Conservation (phyloP, 2,329 filamentous ascomycete species). For the Stachybotrys chlorohalonatus region DNA sequence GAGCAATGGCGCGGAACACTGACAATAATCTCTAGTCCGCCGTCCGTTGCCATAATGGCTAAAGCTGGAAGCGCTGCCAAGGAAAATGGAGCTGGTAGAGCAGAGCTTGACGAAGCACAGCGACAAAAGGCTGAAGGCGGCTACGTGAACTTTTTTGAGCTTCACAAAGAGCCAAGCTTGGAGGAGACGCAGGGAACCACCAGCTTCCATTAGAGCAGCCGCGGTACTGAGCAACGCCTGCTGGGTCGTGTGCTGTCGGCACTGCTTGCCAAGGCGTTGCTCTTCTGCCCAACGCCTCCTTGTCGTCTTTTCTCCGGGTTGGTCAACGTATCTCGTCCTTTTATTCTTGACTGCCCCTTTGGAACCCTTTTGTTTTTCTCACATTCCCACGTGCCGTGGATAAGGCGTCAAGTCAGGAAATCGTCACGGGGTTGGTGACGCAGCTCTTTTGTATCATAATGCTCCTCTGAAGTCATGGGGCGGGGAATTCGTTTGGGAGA, state of each 20-base stretch:
- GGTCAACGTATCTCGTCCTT: too few relatives aligned
- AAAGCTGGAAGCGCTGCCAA: slow-evolving; percentile 28
- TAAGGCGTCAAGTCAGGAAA: background rate
- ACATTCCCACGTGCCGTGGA: background rate
- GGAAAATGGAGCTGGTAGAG: slow-evolving; percentile 32
- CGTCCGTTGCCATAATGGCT: slow-evolving; percentile 33
- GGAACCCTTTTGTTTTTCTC: background rate
- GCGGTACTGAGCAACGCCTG: background rate
- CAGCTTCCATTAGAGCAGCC: slow-evolving; percentile 37
- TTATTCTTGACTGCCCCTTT: too few relatives aligned
- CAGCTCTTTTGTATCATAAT: slow-evolving; percentile 6
- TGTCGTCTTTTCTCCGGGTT: too few relatives aligned
- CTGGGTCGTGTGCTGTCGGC: too few relatives aligned
- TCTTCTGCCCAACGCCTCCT: too few relatives aligned
- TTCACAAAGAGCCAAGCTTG: slow-evolving; percentile 35
- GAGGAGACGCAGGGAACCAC: slow-evolving; percentile 37
- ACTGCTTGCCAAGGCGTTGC: too few relatives aligned
- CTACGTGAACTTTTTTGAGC: slow-evolving; percentile 44
- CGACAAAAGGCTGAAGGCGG: slow-evolving; percentile 40
- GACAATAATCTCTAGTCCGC: slow-evolving; percentile 26
- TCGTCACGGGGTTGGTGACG: background rate
- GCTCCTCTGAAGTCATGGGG: background rate
- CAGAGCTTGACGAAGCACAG: slow-evolving; percentile 42
- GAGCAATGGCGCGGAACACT: slow-evolving; percentile 4
- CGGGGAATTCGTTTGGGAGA: background rate